Conservation (phyloP, 2,329 filamentous ascomycete species). For the Teratosphaeria zuluensis region DNA sequence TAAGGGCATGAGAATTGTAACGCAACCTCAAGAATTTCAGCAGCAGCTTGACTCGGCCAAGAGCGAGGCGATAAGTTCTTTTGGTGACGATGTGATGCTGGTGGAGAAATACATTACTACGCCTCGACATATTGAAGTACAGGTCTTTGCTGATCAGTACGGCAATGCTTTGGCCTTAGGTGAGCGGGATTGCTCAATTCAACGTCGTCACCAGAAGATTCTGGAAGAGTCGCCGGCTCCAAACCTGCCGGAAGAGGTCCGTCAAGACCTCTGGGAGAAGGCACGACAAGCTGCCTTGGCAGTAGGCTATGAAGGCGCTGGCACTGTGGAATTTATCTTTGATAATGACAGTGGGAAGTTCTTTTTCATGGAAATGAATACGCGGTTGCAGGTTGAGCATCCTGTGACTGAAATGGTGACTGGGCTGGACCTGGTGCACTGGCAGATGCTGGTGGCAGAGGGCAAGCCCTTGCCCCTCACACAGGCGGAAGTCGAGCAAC, state of each 20-base stretch:
- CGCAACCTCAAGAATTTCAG: conserved; percentile 47
- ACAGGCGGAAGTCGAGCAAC: conserved; percentile 54
- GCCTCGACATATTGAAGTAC: conserved; percentile 57
- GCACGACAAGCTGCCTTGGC: conserved; percentile 53
- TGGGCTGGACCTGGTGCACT: conserved; percentile 74
- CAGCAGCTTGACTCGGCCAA: conserved; percentile 55
- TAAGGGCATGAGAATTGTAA: conserved; percentile 61
- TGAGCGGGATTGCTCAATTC: conserved; percentile 57
- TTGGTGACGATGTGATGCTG: conserved; percentile 57
- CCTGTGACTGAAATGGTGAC: conserved; percentile 80
- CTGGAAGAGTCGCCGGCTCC: conserved; percentile 57
- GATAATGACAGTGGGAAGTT: conserved; percentile 57
- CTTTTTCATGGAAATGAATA: conserved; percentile 67
- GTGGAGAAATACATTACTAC: conserved; percentile 61
- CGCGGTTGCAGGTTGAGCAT: conserved; percentile 89
- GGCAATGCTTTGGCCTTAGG: conserved; percentile 56
- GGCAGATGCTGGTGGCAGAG: conserved; percentile 84
- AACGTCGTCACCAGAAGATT: conserved; percentile 57
- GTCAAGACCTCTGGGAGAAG: conserved; percentile 57
- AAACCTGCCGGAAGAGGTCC: conserved; percentile 48
- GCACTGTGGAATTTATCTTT: conserved; percentile 61
- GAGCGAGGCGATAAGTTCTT: conserved; percentile 53
- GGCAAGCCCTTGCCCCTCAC: conserved; percentile 57
- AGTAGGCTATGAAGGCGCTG: conserved; percentile 56
- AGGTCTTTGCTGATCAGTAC: conserved; percentile 57